Base-by-base conservation (phyloP, 768 basidiomycete species). In the Polyporus arcularius region DNA sequence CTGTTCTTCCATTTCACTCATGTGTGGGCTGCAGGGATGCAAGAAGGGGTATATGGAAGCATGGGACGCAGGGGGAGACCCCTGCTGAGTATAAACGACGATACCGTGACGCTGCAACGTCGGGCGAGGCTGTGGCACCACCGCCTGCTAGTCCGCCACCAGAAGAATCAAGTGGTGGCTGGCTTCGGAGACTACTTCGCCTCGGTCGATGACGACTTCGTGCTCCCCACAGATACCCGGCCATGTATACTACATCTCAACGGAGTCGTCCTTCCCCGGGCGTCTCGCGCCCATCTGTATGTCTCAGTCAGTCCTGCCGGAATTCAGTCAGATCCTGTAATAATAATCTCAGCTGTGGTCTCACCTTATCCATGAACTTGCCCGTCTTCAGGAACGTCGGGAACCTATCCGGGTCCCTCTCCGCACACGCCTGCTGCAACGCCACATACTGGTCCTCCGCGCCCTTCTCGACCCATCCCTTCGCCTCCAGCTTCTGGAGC, bases 1-100 rank as follows among this genome's bases (percentile, higher is more conserved):
- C 15, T 45, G 2, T 3, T 45, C 16, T 47, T 8, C 54, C 26
- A 4, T n/a, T 18, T 38, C 16, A 7, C 9, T 40, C 18, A 47
- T 32, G 26, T 10, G 40, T 46, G 41, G 21, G 31, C 46, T 45
- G 4, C 58, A 94, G 92, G 67, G 70, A 73, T 39, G 82, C 82
- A 32, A 82, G 81, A 53, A 76, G 79, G 60, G 94, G 94, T 0
- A 89, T 94, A 80, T 96, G 94, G 94, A 76, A 73, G 30, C 63
- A 80, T 3, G 85, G 85, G 1, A 67, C 66, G 0, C 66, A 63
- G 5, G 76, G 76, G 14, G 94, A 96, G 65, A 85, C 83, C 8
- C 94, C 94, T 0, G 82, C 86, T 0, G 87, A 89, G 51, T 96
- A 90, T 73, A 96, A 97, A 75, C 85, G 84, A 38, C 80, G 91